phyloP scores from a whole-genome alignment of 2,329 filamentous ascomycete species.

The Plectosphaerella plurivora region DNA sequence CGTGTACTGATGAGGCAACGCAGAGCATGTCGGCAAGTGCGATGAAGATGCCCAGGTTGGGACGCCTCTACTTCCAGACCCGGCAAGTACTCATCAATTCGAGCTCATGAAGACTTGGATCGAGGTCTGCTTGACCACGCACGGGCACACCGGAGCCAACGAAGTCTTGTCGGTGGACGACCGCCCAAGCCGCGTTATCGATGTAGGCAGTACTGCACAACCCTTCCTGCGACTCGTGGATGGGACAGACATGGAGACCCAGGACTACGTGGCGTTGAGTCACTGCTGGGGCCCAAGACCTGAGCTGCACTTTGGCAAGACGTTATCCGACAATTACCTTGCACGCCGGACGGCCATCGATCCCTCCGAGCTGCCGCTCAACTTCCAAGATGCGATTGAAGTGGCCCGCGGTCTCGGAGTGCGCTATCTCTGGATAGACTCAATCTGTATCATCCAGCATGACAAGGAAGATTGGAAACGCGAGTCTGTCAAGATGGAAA shows the following conservation, averaged over 20 bases:
- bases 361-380: constrained; percentile 5
- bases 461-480: constrained; percentile 13
- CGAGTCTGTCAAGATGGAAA: constrained; percentile 11
- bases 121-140: background rate
- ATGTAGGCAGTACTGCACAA: background rate
- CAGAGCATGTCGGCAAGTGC: too few relatives aligned
- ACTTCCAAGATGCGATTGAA: constrained; percentile 12
- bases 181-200: background rate
- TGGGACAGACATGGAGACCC: background rate
- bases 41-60: background rate
- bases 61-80: background rate
- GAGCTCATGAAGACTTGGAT: background rate
- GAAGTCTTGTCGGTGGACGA: background rate
- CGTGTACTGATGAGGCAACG: too few relatives aligned
- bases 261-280: background rate
- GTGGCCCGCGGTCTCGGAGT: constrained; percentile 7
- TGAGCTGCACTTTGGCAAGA: background rate
- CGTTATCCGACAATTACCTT: too few relatives aligned
- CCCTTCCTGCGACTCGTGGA: background rate
- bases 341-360: background rate
- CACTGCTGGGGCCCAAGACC: constrained; percentile 8
- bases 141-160: background rate
- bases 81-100: background rate
- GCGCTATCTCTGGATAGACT: constrained; percentile 16
- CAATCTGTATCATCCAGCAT: constrained; percentile 16